Percentiles rank a stretch among this genome's conserved stretches.
Evolutionary conservation across 495 filamentous ascomycete genomes (phyloP).

Genomic region (Penicillium bovifimosum): DNA sequence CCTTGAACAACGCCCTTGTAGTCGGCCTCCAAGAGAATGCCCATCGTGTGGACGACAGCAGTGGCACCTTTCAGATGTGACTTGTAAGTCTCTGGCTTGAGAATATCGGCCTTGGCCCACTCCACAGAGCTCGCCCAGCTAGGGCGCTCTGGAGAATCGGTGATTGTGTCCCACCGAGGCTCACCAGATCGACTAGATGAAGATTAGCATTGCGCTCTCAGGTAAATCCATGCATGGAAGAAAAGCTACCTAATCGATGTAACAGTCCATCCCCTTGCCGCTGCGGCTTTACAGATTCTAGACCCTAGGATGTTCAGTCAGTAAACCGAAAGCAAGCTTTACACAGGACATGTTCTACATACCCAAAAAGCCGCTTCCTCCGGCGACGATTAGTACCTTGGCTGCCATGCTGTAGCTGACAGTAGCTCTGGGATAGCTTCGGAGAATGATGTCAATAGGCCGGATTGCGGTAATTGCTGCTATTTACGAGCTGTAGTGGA

Average conservation of each 20-base stretch:
- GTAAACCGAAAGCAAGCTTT: neutral
- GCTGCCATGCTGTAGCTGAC: constrained; percentile 37
- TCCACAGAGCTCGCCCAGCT: constrained; percentile 74
- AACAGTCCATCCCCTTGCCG: constrained; percentile 77
- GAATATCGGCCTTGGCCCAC: constrained; percentile 84
- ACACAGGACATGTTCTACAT: constrained; percentile 9
- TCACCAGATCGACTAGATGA: constrained; percentile 73
- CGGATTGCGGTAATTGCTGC: neutral
- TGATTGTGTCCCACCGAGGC: constrained; percentile 74
- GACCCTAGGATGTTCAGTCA: constrained; percentile 48
- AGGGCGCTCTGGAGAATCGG: constrained; percentile 66
- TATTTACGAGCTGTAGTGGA: neutral
- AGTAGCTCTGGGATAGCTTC: constrained; percentile 6
- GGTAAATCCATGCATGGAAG: neutral
- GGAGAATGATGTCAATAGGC: constrained; percentile 42
- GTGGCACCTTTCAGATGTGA: constrained; percentile 65
- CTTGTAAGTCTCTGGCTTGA: constrained; percentile 73
- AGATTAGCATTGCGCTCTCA: neutral
- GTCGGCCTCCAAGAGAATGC: constrained; percentile 95
- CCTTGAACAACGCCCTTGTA: constrained; percentile 91
- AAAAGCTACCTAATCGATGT: constrained; percentile 70
- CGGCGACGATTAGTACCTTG: constrained; percentile 80
- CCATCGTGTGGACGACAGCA: constrained; percentile 87
- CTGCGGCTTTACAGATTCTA: constrained; percentile 84
- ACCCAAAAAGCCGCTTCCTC: constrained; percentile 92